phyloP scores from a whole-genome alignment of 306 rosid genomes.

The Oxytropis ochrocephala region DNA sequence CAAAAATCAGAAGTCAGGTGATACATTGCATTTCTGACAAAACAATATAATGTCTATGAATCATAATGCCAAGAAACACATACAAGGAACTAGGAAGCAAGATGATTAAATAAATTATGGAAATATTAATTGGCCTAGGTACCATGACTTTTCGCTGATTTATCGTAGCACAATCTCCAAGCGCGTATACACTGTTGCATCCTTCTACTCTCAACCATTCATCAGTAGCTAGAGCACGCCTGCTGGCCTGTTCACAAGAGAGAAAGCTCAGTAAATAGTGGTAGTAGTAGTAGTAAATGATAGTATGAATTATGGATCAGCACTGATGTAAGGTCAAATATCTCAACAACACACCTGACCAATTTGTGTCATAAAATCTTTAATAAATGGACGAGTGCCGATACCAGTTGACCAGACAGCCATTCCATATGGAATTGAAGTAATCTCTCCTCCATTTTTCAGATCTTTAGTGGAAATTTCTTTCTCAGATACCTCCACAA shows the following conservation, averaged over 20 bases:
- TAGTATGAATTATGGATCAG: background rate
- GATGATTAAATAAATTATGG: background rate
- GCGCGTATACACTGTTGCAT: constrained; percentile 67
- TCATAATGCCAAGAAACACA: background rate
- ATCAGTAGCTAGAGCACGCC: constrained; percentile 94
- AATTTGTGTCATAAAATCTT: constrained; percentile 77
- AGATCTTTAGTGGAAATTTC: constrained; percentile 75
- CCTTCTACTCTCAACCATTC: constrained; percentile 99
- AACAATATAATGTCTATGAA: background rate
- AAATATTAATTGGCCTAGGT: background rate
- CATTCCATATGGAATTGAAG: constrained; percentile 82
- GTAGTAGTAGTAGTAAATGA: background rate
- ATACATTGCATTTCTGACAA: background rate
- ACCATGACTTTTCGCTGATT: constrained; percentile 99
- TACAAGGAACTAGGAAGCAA: background rate
- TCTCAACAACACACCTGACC: constrained; percentile 64
- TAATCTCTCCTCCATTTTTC: constrained; percentile 66
- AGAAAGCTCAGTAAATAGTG: background rate
- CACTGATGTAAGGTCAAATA: background rate
- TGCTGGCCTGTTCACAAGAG: constrained; percentile 51
- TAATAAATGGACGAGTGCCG: constrained; percentile 84
- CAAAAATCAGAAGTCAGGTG: background rate
- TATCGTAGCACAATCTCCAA: constrained; percentile 96
- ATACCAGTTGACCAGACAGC: constrained; percentile 97
- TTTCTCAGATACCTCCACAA: constrained; percentile 71